Conservation (phyloP, 2,329 filamentous ascomycete species). For the Emmonsia crescens region DNA sequence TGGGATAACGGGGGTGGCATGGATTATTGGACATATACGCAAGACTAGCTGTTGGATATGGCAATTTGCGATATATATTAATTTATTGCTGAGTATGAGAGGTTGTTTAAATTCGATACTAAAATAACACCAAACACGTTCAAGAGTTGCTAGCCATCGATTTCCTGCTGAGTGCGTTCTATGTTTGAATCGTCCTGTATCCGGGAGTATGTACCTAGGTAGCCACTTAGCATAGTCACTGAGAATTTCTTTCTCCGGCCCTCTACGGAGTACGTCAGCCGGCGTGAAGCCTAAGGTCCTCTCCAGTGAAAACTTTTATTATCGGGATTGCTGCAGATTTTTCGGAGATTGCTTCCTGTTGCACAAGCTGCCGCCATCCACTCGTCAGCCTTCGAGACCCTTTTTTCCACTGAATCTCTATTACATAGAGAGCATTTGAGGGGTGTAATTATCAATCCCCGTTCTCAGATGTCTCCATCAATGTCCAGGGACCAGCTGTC, state of each 20-base stretch:
- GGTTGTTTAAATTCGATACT: neutral
- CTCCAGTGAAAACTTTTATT: neutral
- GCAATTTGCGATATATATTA: neutral
- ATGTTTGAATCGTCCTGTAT: neutral
- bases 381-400: neutral
- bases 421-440: too few relatives aligned
- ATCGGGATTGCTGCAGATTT: neutral
- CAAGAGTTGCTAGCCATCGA: neutral
- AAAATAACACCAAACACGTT: neutral
- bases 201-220: too few relatives aligned
- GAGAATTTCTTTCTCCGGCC: too few relatives aligned
- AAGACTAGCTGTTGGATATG: neutral
- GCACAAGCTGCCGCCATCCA: neutral
- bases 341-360: neutral
- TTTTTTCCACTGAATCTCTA: neutral
- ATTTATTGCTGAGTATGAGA: neutral
- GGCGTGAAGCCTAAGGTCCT: too few relatives aligned
- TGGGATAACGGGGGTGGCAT: neutral
- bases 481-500: too few relatives aligned
- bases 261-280: too few relatives aligned
- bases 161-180: neutral
- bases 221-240: too few relatives aligned
- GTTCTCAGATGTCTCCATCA: too few relatives aligned
- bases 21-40: conserved; percentile 2
- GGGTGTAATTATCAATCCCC: too few relatives aligned